phyloP scores from a whole-genome alignment of 1,284 basidiomycete species.

The Porodaedalea pini region DNA sequence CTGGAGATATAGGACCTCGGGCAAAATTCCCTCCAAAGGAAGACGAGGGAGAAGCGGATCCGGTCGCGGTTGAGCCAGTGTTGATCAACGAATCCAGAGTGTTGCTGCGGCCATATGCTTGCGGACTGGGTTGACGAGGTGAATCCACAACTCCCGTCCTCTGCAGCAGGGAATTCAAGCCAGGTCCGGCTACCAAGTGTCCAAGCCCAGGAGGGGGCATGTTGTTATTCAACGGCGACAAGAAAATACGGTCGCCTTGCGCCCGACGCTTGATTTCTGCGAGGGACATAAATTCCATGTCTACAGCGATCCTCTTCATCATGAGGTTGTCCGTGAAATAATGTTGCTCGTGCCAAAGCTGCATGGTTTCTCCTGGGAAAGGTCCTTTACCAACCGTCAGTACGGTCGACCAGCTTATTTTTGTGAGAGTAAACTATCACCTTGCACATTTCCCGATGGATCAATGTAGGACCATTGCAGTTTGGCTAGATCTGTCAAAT shows the following conservation, averaged over 20 bases:
- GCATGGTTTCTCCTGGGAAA: conserved; percentile 89
- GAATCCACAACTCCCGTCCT: conserved; percentile 41
- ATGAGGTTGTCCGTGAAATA: conserved; percentile 88
- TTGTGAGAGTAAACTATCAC: conserved; percentile 36
- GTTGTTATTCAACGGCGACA: conserved; percentile 44
- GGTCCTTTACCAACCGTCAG: conserved; percentile 55
- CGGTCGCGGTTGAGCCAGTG: conserved; percentile 50
- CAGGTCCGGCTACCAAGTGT: conserved; percentile 32
- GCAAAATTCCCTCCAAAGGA: conserved; percentile 62
- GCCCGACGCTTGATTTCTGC: conserved; percentile 52
- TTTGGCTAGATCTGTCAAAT: conserved; percentile 30
- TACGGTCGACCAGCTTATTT: not conserved
- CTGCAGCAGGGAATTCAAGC: conserved; percentile 19
- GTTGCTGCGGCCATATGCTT: conserved; percentile 50
- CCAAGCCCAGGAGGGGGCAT: conserved; percentile 52
- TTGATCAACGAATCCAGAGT: conserved; percentile 58
- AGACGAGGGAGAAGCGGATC: conserved; percentile 58
- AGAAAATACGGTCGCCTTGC: conserved; percentile 57
- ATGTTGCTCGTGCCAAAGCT: conserved; percentile 91
- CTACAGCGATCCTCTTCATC: conserved; percentile 73
- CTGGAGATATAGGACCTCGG: conserved; percentile 51
- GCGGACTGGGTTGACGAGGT: conserved; percentile 64
- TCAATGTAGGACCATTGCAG: conserved; percentile 93
- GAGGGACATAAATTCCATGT: conserved; percentile 63
- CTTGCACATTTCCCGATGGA: conserved; percentile 86